Evolutionary conservation across 108 stramenopile genomes (phyloP), one percentile per base, ranked within the genome.

Genomic region (Pseudonitzschia multistriata): DNA sequence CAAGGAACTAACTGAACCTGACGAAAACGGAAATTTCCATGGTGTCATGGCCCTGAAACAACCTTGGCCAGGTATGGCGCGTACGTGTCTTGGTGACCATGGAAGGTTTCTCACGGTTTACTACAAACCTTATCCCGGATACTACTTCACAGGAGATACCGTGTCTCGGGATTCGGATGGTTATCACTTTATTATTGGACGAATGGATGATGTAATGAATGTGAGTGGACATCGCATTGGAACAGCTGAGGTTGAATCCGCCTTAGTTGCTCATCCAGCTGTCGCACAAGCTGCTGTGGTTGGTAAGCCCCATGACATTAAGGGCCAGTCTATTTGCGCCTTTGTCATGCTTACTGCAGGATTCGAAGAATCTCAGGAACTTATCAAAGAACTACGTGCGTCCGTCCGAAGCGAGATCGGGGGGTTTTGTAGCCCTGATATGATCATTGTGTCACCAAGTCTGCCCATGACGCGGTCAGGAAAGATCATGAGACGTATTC

Each of bases 141-240:
- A 93, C 77, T 99, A 98, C 80, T 99, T 99, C 68, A 95, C 97
- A 1, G 97, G 97, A 19, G 99, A 99, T 67, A 96, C 93, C 17
- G 95, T 90, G 70, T 78, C 80, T 37, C 88, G 92, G 35, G 97
- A 98, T 74, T 74, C 82, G 33, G 94, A 99, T 76, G 99, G 97
- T 28, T 95, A 86, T 74, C 92, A 96, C 77, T 98, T 90, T 80
- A 97, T 99, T 65, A 98, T 96, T 65, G 98, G 97, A 3, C 94
- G 97, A 48, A 91, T 97, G 57, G 97, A 99, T 65, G 97, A 98
- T 68, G 97, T 99, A 5, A 77, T 99, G 24, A 99, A 99, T 85
- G 84, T 85, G 37, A 95, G 93, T 57, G 99, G 99, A 10, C 98
- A 98, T 77, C 84, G 97, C 33, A 96, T 98, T 72, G 97, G 97